Evolutionary conservation across 2,329 filamentous ascomycete species (phyloP).

Genomic region (Xylaria arbuscula): DNA sequence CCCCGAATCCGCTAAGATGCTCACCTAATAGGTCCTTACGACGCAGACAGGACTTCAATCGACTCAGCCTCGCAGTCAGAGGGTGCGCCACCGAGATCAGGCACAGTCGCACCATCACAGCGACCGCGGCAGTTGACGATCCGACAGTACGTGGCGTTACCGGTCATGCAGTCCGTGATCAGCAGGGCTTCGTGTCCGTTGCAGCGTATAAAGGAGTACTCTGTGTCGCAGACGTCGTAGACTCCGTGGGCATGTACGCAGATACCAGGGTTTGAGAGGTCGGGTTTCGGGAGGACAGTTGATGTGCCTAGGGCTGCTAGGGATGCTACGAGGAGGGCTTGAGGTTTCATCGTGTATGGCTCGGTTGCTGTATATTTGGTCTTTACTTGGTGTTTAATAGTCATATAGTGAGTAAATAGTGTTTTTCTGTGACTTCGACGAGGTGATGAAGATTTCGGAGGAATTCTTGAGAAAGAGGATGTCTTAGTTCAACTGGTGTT

Average conservation of each 20-base stretch:
- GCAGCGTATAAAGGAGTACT: constrained; percentile 30
- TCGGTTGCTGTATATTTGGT: background rate
- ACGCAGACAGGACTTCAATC: background rate
- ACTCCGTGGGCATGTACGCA: constrained; percentile 10
- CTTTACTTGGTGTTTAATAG: background rate
- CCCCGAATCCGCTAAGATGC: background rate
- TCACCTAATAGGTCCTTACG: constrained; percentile 3
- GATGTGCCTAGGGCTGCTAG: constrained; percentile 10
- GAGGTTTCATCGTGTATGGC: constrained; percentile 17
- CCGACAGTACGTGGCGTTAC: constrained; percentile 13
- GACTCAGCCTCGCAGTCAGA: background rate
- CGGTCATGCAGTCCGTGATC: constrained; percentile 18
- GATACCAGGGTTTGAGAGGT: constrained; percentile 1
- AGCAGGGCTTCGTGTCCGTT: constrained; percentile 26
- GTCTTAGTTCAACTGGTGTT: background rate
- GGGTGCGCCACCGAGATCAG: constrained; percentile 4
- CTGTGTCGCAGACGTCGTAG: constrained; percentile 36
- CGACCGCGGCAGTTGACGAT: constrained; percentile 18
- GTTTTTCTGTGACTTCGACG: too few species aligned
- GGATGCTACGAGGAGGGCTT: constrained; percentile 6
- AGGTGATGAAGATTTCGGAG: too few species aligned
- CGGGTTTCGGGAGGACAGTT: background rate
- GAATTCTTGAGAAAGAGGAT: too few species aligned
- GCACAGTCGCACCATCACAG: constrained; percentile 26
- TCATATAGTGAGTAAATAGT: too few species aligned